Conservation (phyloP, 441 rosid genomes). For the Corymbia citriodora region DNA sequence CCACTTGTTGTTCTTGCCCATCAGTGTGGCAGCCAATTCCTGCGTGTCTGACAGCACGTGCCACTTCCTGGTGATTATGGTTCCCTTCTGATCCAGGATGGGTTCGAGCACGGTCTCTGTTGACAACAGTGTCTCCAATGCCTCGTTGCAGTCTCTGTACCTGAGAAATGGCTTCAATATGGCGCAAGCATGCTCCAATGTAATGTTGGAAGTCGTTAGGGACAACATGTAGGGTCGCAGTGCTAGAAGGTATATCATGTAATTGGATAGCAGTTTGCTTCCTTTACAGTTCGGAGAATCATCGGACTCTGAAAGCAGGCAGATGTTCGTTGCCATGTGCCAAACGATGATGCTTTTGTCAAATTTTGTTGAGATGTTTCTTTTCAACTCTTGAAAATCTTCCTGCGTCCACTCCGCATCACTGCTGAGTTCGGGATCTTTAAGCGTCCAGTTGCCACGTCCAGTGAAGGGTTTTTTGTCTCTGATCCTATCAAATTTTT, state of each 20-base stretch:
- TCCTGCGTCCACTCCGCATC: neutral
- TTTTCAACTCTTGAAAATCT: neutral
- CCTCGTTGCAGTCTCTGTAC: neutral
- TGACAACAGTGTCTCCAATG: neutral
- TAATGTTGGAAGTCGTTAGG: neutral
- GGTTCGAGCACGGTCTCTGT: neutral
- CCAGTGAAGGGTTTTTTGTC: neutral
- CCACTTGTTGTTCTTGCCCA: neutral
- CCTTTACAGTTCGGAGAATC: neutral
- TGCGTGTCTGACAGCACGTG: neutral
- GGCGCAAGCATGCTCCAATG: neutral
- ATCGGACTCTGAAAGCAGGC: neutral
- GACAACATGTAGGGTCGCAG: neutral
- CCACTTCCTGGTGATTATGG: neutral
- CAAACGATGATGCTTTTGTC: neutral
- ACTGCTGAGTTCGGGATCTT: neutral
- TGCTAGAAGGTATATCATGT: neutral
- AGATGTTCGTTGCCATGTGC: neutral
- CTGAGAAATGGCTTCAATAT: neutral
- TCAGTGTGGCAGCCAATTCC: neutral
- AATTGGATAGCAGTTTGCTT: neutral
- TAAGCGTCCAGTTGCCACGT: neutral
- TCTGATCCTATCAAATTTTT: neutral
- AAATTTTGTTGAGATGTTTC: neutral
- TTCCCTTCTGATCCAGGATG: neutral